These are phyloP conservation scores for Brettanomyces bruxellensis DNA, from an alignment of 805 yeast species.

Conservation along the genomic window DNA sequence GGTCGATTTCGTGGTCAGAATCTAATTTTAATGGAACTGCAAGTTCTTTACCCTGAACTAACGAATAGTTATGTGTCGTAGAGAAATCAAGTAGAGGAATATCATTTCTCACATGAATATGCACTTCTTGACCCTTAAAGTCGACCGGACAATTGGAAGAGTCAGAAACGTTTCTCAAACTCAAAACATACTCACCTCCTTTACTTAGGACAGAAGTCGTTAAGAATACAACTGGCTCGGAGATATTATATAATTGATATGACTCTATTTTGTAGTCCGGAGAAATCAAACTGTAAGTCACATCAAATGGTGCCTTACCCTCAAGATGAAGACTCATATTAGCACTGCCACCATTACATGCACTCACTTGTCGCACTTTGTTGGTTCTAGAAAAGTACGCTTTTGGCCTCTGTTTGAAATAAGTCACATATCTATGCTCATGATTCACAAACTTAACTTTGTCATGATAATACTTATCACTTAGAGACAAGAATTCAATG, in stretches of 20 bases:
- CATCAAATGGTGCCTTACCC: constrained; percentile 74
- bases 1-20: constrained; percentile 20
- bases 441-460: constrained; percentile 22
- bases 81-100: constrained; percentile 42
- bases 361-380: constrained; percentile 11
- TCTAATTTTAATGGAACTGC: constrained; percentile 44
- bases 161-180: constrained; percentile 61
- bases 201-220: constrained; percentile 42
- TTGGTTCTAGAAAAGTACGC: constrained; percentile 29
- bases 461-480: constrained; percentile 50
- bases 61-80: constrained; percentile 23
- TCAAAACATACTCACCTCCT: constrained; percentile 70
- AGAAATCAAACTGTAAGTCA: constrained; percentile 61
- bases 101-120: constrained; percentile 59
- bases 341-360: constrained; percentile 26
- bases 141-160: constrained; percentile 73
- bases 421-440: constrained; percentile 52
- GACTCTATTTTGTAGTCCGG: constrained; percentile 37
- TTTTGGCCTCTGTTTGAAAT: constrained; percentile 63
- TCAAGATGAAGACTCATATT: constrained; percentile 50
- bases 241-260: constrained; percentile 32
- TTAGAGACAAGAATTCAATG: constrained; percentile 55
- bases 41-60: constrained; percentile 55
- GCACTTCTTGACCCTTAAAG: constrained; percentile 52
- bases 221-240: constrained; percentile 30